Evolutionary conservation across 179 eudicot species (phyloP), one percentile per base, ranked within the genome.

Genomic region (Silene noctiflora): DNA sequence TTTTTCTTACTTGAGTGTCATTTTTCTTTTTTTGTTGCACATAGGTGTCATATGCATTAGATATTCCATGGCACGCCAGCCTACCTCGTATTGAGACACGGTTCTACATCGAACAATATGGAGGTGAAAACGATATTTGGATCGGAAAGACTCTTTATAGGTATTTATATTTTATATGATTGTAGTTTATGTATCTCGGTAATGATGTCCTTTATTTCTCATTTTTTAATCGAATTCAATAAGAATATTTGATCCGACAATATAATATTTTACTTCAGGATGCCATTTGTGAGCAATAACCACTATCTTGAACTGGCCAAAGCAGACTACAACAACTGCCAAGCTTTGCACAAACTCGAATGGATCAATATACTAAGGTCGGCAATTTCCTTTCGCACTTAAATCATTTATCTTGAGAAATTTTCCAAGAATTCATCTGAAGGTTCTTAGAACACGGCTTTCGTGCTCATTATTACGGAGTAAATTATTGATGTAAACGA

Each of bases 101-200:
- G 76, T 85, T 87, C 67, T 95, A 86, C 79, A 78, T 95, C 67
- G 92, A 93, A 39, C 99, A 95, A 46, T 95, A 93, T 68, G 99
- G 99, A 1, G 97, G 96, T 17, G 90, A 88, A 65, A 81, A 87
- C 39, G 99, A 95, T 76, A 91, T 88, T 14, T 95, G 99, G 99
- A 93, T 93, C 3, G 99, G 97, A 71, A 95, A 95, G 77, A 95
- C 97, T 46, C 85, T 93, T 59, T 95, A 95, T 81, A 91, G 99
- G 99, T 95, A 83, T 6, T 33, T 29, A 29, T 29, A 3, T n/a
- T 33, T 33, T 33, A 4, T 33, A 33, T 33, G 39, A 33, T 33
- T 33, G 6, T 33, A 33, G 39, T 33, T 33, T 5, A 33, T 33
- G 39, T 33, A 33, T 33, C 39, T 33, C 39, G 1, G 5, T 33